Evolutionary conservation across 2,329 filamentous ascomycete genomes (phyloP).

Genomic region (Ophiostoma ips): DNA sequence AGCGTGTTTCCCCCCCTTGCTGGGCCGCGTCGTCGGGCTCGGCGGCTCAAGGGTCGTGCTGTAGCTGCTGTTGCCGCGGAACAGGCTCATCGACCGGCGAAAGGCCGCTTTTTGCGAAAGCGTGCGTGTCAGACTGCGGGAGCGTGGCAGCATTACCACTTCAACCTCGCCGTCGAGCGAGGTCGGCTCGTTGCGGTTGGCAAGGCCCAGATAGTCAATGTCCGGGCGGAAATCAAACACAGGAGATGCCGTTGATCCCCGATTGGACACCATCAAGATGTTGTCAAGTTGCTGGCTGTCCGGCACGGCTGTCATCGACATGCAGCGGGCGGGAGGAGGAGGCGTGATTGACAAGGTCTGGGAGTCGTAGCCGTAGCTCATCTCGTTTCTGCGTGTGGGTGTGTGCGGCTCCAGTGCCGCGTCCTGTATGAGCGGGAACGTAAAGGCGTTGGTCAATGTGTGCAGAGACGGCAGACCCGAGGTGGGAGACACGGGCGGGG

Average conservation of each 20-base stretch:
- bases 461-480: not conserved
- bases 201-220: conserved; percentile 38
- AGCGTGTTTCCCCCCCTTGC: conserved; percentile 1
- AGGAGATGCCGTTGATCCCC: not conserved
- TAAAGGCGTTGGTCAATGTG: not conserved
- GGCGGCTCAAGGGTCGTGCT: not conserved
- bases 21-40: not conserved
- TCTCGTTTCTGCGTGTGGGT: not conserved
- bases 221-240: conserved; percentile 36
- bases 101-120: conserved; percentile 19
- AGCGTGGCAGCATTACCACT: conserved; percentile 11
- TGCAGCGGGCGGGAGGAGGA: not conserved
- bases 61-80: conserved; percentile 13
- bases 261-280: not conserved
- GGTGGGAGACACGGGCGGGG: not conserved
- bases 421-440: not conserved
- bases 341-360: too few relatives aligned
- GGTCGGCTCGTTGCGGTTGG: conserved; percentile 19
- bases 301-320: conserved; percentile 8
- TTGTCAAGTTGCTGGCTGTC: not conserved
- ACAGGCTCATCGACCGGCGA: conserved; percentile 22
- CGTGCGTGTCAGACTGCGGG: conserved; percentile 19
- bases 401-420: not conserved
- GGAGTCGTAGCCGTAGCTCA: too few relatives aligned
- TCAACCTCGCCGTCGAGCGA: not conserved